Evolutionary conservation across 2,329 filamentous ascomycete species (phyloP).

Genomic region (Ceratocystis huliohia): DNA sequence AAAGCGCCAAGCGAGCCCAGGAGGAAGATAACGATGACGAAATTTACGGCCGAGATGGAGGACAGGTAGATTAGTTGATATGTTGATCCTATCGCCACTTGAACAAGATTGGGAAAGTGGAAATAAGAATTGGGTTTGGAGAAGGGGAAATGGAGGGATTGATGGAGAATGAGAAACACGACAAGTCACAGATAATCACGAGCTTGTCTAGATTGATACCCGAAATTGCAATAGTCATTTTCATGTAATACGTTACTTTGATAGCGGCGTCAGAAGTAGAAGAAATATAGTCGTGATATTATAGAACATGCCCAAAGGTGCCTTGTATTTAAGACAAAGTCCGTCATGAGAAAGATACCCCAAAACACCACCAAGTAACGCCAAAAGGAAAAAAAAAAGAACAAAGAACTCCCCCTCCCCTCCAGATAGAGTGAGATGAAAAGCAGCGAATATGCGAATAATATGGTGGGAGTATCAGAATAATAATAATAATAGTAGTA

Average conservation of each 20-base stretch:
- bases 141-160: not conserved
- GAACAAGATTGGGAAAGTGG: not conserved
- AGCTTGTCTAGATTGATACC: too few relatives aligned
- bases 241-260: not conserved
- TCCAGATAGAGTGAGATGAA: too few relatives aligned
- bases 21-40: not conserved
- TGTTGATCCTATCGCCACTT: not conserved
- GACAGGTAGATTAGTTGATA: not conserved
- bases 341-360: not conserved
- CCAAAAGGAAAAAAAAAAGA: not conserved
- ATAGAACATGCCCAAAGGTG: not conserved
- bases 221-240: not conserved
- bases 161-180: not conserved
- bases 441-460: too few relatives aligned
- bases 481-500: too few relatives aligned
- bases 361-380: slow-evolving; percentile 2
- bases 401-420: not conserved
- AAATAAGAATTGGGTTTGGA: not conserved
- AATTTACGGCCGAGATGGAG: not conserved
- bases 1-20: not conserved
- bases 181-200: not conserved
- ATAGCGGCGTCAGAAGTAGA: not conserved
- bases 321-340: not conserved
- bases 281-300: not conserved
- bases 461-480: too few relatives aligned